These are phyloP conservation scores for Curvularia sp. DNA, from an alignment of 2,329 filamentous ascomycete species.

Conservation along the genomic window DNA sequence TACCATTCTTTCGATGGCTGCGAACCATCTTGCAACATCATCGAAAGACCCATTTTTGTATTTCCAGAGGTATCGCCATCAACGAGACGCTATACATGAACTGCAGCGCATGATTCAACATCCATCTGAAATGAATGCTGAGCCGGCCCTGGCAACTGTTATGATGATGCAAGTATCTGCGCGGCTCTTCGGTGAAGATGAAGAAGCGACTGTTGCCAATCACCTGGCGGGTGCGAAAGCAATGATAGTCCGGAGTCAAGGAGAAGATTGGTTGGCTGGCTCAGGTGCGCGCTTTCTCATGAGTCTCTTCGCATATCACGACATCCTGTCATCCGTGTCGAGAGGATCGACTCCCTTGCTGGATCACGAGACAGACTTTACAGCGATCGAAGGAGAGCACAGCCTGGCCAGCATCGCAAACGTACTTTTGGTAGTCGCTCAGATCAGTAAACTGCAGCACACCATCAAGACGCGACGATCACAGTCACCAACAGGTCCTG, in stretches of 20 bases:
- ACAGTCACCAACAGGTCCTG: not conserved
- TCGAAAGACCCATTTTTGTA: slow-evolving; percentile 29
- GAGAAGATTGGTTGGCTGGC: slow-evolving; percentile 17
- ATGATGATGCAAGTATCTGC: slow-evolving; percentile 47
- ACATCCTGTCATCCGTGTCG: slow-evolving; percentile 43
- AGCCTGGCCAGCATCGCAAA: slow-evolving; percentile 36
- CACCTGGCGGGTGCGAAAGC: slow-evolving; percentile 41
- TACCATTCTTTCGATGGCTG: slow-evolving; percentile 43
- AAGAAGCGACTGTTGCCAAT: slow-evolving; percentile 36
- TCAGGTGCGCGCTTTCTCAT: slow-evolving; percentile 38
- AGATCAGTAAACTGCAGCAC: slow-evolving; percentile 37
- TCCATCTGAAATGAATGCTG: slow-evolving; percentile 25
- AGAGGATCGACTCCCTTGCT: slow-evolving; percentile 34
- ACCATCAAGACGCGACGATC: slow-evolving; percentile 25
- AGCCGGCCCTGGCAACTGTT: slow-evolving; percentile 40
- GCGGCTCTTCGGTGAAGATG: slow-evolving; percentile 38
- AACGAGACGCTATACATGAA: slow-evolving; percentile 36
- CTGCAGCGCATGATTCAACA: slow-evolving; percentile 37
- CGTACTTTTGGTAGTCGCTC: slow-evolving; percentile 36
- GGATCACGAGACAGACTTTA: slow-evolving; percentile 30
- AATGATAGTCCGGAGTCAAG: slow-evolving; percentile 34
- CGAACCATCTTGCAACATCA: slow-evolving; percentile 36
- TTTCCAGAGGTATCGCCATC: slow-evolving; percentile 37
- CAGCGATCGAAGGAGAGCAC: slow-evolving; percentile 33
- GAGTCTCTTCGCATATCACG: slow-evolving; percentile 43